phyloP scores from a whole-genome alignment of 257 asterid species.

The Jacaranda mimosifolia region DNA sequence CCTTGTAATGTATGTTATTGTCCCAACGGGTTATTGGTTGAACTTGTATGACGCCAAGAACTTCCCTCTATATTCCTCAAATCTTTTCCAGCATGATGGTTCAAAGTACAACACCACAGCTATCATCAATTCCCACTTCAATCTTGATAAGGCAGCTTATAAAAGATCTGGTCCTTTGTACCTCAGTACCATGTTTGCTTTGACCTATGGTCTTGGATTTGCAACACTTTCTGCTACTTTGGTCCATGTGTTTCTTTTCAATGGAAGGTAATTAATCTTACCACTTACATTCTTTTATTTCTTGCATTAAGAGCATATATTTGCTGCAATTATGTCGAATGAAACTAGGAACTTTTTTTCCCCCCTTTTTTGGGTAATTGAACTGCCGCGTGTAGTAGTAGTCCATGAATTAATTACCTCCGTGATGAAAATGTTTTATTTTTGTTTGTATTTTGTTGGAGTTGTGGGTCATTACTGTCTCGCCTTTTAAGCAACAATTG shows the following conservation, averaged over 20 bases:
- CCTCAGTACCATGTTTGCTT: slow-evolving; percentile 53
- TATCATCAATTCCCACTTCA: slow-evolving; percentile 46
- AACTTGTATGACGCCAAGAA: slow-evolving; percentile 56
- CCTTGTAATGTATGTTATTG: slow-evolving; percentile 45
- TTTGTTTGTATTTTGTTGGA: too few species aligned
- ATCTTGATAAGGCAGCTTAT: slow-evolving; percentile 54
- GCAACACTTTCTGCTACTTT: slow-evolving; percentile 54
- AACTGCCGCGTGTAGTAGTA: too few species aligned
- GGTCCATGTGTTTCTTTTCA: slow-evolving; percentile 54
- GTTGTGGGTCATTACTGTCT: too few species aligned
- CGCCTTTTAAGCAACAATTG: too few species aligned
- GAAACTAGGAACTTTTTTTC: too few species aligned
- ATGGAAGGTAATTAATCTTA: slow-evolving; percentile 54
- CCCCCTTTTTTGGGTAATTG: too few species aligned
- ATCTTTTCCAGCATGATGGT: slow-evolving; percentile 45
- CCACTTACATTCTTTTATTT: background rate
- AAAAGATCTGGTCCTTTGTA: slow-evolving; percentile 41
- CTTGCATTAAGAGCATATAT: too few species aligned
- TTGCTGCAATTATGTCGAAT: background rate
- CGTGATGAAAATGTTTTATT: too few species aligned
- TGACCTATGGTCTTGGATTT: slow-evolving; percentile 60
- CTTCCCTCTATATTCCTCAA: slow-evolving; percentile 51
- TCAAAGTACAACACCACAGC: slow-evolving; percentile 28
- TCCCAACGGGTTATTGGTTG: slow-evolving; percentile 55
- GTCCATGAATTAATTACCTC: too few species aligned